Conservation (phyloP, 2,329 filamentous ascomycete genomes). For the Septoria linicola region DNA sequence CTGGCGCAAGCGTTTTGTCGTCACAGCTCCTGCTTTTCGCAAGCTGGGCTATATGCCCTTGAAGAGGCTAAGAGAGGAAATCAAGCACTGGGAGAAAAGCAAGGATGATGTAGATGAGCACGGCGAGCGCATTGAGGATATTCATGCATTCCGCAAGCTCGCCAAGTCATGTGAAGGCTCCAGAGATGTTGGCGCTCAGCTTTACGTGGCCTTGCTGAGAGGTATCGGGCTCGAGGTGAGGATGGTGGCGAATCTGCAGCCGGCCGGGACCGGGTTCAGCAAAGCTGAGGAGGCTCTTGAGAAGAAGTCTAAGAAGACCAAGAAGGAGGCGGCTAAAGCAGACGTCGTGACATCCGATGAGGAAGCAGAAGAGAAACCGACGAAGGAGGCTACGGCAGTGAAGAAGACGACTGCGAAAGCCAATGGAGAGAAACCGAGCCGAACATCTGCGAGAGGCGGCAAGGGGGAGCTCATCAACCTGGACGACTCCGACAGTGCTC, state of each 20-base stretch:
- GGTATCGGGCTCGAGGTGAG: constrained; percentile 79
- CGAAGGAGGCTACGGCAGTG: constrained; percentile 21
- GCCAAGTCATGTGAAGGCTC: constrained; percentile 76
- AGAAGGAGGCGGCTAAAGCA: constrained; percentile 19
- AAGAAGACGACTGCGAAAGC: constrained; percentile 20
- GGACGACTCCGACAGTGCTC: constrained; percentile 50
- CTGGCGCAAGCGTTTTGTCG: constrained; percentile 81
- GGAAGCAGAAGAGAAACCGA: constrained; percentile 14
- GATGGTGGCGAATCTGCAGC: constrained; percentile 81
- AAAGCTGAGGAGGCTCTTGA: constrained; percentile 75
- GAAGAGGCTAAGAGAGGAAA: constrained; percentile 70
- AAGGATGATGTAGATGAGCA: constrained; percentile 62
- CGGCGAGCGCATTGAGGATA: constrained; percentile 70
- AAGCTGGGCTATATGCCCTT: constrained; percentile 86
- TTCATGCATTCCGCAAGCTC: constrained; percentile 66
- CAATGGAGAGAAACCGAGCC: constrained; percentile 25
- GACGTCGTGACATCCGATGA: constrained; percentile 8
- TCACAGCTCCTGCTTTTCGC: constrained; percentile 76
- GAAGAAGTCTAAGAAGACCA: constrained; percentile 40
- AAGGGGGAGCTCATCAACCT: constrained; percentile 45
- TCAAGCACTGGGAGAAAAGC: constrained; percentile 66
- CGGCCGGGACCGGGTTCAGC: constrained; percentile 85
- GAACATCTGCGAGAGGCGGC: constrained; percentile 32
- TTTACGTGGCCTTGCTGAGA: constrained; percentile 83
- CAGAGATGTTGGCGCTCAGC: constrained; percentile 80